A percentile compares a stretch with the other conserved stretches of the same genome.
Evolutionary conservation across 371 early-diverging fungal genomes (phyloP).

Genomic region (Gilbertella persicaria): DNA sequence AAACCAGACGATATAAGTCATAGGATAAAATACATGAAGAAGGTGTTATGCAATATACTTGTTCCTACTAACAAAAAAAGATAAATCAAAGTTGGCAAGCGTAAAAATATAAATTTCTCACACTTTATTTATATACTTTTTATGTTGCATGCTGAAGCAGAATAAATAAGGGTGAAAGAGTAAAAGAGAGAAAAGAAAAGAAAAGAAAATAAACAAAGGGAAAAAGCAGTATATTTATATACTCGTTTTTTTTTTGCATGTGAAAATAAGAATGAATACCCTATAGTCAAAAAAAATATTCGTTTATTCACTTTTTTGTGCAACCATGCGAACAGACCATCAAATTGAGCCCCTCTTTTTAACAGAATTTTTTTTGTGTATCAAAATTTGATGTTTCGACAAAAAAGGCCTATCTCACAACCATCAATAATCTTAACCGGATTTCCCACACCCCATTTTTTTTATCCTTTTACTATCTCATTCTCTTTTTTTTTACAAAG

Average conservation of each 20-base stretch:
- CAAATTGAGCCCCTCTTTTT: background rate
- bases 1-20: no score
- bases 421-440: background rate
- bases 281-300: no score
- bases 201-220: no score
- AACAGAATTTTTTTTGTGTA: background rate
- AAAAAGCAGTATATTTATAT: no score
- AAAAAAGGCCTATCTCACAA: background rate
- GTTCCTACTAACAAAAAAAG: background rate
- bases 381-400: background rate
- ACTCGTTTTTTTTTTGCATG: no score
- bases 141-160: no score
- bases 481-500: no score
- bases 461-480: background rate
- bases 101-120: no score
- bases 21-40: no score
- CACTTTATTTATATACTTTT: no score
- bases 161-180: no score
- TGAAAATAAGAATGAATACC: background rate
- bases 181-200: no score
- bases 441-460: background rate
- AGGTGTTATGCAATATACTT: background rate
- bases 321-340: background rate
- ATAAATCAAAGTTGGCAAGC: background rate
- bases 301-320: background rate